Evolutionary conservation across 257 asterid genomes (phyloP), one percentile per base, ranked within the genome.

Genomic region (Solanum verrucosum): DNA sequence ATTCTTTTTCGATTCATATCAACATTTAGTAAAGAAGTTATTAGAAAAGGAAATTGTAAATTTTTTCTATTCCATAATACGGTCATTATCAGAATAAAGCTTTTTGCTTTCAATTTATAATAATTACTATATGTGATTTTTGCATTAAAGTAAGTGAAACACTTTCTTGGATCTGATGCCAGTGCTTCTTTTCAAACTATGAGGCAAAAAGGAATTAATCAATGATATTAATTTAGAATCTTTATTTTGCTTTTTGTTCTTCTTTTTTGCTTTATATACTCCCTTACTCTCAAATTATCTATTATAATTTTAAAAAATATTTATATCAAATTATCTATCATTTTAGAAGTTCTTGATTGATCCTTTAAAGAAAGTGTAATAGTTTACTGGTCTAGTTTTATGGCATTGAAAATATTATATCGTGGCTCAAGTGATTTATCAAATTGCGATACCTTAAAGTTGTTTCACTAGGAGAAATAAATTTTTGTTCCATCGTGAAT

Each of bases 131-230:
- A 70, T 31, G 91, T 92, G 92, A 92, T 90, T 90, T 89, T 90
- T 93, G 95, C 95, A 94, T 93, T 93, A 94, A 95, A 95, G 96
- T 93, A 94, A 93, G 97, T 94, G 93, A 91, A 89, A 31, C 16
- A 29, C 85, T 44, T 13, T 91, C 96, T 93, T 87, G 98, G 98
- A 95, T 94, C 98, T 94, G 92, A 83, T 89, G 90, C 93, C 31
- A 37, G 14, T 74, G 49, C 20, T 21, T 0, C 25, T 74, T 34
- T 10, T 27, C 20, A 67, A 67, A 67, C 20, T 72, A 68, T 27
- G 23, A 68, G 37, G 37, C 75, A 68, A 68, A 68, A 68, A 68
- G 38, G 75, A 68, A 68, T 6, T 68, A 29, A 68, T 68, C 35
- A 68, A 68, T 29, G 5, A 68, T 68, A 29, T 68, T 14, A 29